phyloP scores from a whole-genome alignment of 1,284 basidiomycete genomes.

The Trametes hirsuta region DNA sequence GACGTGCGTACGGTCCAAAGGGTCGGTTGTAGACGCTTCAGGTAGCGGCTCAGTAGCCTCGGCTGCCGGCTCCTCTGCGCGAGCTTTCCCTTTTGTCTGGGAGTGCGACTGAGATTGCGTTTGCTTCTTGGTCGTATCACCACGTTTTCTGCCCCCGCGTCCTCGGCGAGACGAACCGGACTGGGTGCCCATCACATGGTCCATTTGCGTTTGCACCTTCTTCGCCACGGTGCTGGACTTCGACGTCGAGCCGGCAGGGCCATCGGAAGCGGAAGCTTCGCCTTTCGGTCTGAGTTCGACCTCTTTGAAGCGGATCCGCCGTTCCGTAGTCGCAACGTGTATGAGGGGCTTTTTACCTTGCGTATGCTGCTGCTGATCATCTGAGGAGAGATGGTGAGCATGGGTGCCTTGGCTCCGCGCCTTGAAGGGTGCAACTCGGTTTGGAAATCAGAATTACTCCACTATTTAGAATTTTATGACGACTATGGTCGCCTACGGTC shows the following conservation, averaged over 20 bases:
- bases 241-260: not conserved
- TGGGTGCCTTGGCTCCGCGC: no score
- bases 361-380: constrained; percentile 33
- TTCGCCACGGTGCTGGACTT: constrained; percentile 17
- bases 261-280: constrained; percentile 3
- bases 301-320: constrained; percentile 66
- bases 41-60: not conserved
- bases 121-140: constrained; percentile 8
- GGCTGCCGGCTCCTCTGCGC: not conserved
- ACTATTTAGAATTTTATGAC: not conserved
- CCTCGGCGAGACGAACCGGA: constrained; percentile 18
- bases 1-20: constrained; percentile 3
- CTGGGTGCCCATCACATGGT: constrained; percentile 22
- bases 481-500: not conserved
- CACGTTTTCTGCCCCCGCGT: constrained; percentile 21
- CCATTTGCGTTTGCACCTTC: constrained; percentile 23
- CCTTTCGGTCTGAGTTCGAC: constrained; percentile 54
- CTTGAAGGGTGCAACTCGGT: no score
- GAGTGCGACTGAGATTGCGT: not conserved
- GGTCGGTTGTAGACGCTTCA: not conserved
- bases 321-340: constrained; percentile 60
- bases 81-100: not conserved
- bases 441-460: no score
- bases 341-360: constrained; percentile 49
- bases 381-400: constrained; percentile 2